These are phyloP conservation scores for Ogataea haglerorum DNA, from an alignment of 805 yeast genomes.

Conservation along the genomic window DNA sequence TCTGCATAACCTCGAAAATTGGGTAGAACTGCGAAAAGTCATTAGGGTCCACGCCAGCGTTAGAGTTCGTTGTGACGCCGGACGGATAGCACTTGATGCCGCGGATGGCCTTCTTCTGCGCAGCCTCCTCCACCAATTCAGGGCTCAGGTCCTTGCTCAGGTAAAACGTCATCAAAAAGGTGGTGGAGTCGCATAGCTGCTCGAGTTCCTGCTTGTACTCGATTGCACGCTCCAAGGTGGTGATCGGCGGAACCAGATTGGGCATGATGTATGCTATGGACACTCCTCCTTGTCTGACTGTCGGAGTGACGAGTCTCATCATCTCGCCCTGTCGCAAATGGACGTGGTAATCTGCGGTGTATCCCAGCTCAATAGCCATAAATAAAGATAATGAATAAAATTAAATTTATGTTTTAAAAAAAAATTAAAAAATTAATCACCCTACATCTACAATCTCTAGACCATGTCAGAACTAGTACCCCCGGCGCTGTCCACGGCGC, in stretches of 20 bases:
- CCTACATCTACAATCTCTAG: not conserved
- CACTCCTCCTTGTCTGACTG: conserved; percentile 85
- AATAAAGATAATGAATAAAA: conserved; percentile 1
- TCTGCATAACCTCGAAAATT: conserved; percentile 83
- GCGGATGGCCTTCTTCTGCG: conserved; percentile 57
- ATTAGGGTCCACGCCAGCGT: conserved; percentile 88
- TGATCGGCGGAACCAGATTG: conserved; percentile 87
- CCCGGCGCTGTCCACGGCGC: conserved; percentile 72
- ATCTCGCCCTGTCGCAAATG: conserved; percentile 91
- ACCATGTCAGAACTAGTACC: conserved; percentile 39
- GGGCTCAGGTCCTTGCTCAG: conserved; percentile 79
- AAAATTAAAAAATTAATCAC: not conserved
- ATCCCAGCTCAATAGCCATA: conserved; percentile 49
- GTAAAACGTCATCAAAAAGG: conserved; percentile 89
- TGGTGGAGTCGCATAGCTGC: conserved; percentile 71
- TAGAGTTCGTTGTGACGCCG: conserved; percentile 97
- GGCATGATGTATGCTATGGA: conserved; percentile 96
- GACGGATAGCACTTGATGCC: conserved; percentile 99
- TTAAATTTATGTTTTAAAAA: not conserved
- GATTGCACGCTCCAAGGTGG: conserved; percentile 67
- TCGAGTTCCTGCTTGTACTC: conserved; percentile 66
- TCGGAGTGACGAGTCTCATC: conserved; percentile 91
- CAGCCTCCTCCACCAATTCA: conserved; percentile 78
- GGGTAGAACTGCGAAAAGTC: conserved; percentile 89
- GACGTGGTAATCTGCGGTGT: conserved; percentile 91